phyloP scores from a whole-genome alignment of 176 grass and related monocot species.

The barley (Hordeum vulgare) region MorexV3_pseudomolecules_assembly NC_058518.1:447068769-447069268 shows the following conservation, averaged over 20 bases:
- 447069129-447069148: background rate
- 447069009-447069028: slow-evolving; percentile 19
- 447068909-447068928: slow-evolving; percentile 91
- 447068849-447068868: background rate
- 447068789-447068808: background rate
- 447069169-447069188: background rate
- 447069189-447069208: background rate
- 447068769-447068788: background rate
- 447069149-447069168: background rate
- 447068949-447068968: slow-evolving; percentile 79
- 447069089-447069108: background rate
- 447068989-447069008: slow-evolving; percentile 98
- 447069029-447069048: background rate
- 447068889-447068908: slow-evolving; percentile 20
- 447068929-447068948: slow-evolving; percentile 72
- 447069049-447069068: background rate
- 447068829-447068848: background rate
- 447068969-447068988: slow-evolving; percentile 94
- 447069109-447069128: background rate
- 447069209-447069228: background rate
- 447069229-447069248: background rate
- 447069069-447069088: background rate
- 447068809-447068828: background rate
- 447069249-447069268: background rate
- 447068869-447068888: background rate